A percentile compares a stretch with the other conserved stretches of the same genome.
phyloP scores from a whole-genome alignment of 805 yeast genomes.

The Pichia gijzeniarum region DNA sequence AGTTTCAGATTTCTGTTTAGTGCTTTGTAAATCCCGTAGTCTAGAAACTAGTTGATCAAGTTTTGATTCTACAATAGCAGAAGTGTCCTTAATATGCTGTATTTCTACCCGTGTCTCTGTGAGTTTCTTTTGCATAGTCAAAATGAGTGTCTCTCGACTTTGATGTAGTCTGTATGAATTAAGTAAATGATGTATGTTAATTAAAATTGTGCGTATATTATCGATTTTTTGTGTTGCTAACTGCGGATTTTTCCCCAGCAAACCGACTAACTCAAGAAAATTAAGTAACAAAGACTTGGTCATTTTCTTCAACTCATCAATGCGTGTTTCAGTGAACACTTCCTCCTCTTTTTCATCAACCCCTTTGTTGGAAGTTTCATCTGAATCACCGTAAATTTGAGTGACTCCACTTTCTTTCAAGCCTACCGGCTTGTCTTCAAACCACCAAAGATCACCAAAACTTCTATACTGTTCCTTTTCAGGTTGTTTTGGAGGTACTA shows the following conservation, averaged over 20 bases:
- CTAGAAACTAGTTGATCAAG: constrained; percentile 22
- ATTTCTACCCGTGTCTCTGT: constrained; percentile 38
- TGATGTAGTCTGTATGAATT: constrained; percentile 96
- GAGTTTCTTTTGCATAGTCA: constrained; percentile 59
- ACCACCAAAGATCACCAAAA: constrained; percentile 88
- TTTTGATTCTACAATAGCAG: constrained; percentile 33
- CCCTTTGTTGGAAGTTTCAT: not conserved
- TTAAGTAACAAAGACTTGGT: constrained; percentile 73
- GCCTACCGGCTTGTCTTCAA: constrained; percentile 68
- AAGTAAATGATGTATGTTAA: constrained; percentile 85
- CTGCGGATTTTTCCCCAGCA: constrained; percentile 67
- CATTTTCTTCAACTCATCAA: constrained; percentile 71
- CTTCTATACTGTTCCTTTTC: constrained; percentile 64
- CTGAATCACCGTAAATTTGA: constrained; percentile 49
- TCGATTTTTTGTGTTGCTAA: constrained; percentile 58
- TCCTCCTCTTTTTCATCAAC: constrained; percentile 21
- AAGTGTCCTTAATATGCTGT: constrained; percentile 35
- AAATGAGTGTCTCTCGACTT: constrained; percentile 79
- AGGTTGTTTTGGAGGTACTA: constrained; percentile 63
- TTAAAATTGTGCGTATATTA: constrained; percentile 68
- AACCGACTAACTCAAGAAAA: constrained; percentile 76
- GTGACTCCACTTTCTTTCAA: constrained; percentile 70
- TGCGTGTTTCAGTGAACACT: constrained; percentile 43
- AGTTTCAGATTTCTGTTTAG: not conserved
- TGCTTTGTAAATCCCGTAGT: not conserved